Percentiles rank a stretch among this genome's conserved stretches.
phyloP scores from a whole-genome alignment of 2,329 filamentous ascomycete genomes.

The Cladosporium phlei region DNA sequence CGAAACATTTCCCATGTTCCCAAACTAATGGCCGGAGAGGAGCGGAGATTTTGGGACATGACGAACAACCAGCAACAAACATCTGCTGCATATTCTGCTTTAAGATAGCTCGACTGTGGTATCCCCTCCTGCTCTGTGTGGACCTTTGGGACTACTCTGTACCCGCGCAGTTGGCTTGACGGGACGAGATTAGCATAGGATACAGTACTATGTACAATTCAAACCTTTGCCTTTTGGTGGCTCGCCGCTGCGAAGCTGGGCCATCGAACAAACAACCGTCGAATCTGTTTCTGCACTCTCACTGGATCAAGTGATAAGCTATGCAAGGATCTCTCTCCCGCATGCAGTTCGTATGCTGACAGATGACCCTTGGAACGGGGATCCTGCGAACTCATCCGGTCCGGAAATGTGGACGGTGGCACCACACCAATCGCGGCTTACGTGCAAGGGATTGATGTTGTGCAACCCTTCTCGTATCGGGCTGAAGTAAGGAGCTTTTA shows the following conservation, averaged over 20 bases:
- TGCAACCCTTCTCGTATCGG: too few species aligned
- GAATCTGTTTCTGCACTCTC: too few species aligned
- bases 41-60: conserved; percentile 1
- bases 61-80: neutral
- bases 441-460: too few species aligned
- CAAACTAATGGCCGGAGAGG: conserved; percentile 8
- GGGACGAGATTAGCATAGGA: conserved; percentile 9
- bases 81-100: conserved; percentile 9
- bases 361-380: too few species aligned
- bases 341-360: too few species aligned
- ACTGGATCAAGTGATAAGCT: too few species aligned
- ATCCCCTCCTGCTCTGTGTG: neutral
- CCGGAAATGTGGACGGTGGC: too few species aligned
- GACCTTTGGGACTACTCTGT: neutral
- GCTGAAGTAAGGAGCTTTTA: too few species aligned
- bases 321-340: too few species aligned
- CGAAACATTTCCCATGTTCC: conserved; percentile 5
- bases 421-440: too few species aligned
- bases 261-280: neutral
- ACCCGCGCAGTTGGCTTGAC: neutral
- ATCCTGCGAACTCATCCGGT: too few species aligned
- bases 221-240: neutral
- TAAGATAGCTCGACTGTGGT: neutral
- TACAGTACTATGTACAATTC: conserved; percentile 13
- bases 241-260: conserved; percentile 3